Evolutionary conservation across 1,139 yeast genomes (phyloP), one percentile per base, ranked within the genome.

Genomic region (Meyerozyma sp.): DNA sequence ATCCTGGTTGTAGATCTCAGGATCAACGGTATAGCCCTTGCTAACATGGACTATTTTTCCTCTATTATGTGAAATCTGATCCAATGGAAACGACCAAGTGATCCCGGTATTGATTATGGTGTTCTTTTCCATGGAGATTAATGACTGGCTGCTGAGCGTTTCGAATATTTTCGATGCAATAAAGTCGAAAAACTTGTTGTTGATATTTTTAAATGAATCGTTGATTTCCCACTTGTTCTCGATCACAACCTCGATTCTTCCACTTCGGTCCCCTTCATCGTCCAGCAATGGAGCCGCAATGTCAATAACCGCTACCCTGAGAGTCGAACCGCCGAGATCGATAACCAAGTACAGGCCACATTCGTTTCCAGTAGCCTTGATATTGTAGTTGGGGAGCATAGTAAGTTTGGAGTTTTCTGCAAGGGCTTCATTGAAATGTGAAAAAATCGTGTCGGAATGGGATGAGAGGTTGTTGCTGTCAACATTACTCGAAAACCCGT

Each of bases 1-100:
- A 49, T 78, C 78, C 45, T 61, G 51, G 41, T 66, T 64, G 45
- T 61, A 56, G 26, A 71, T 61, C 28, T 73, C 78, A 4, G 64
- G 63, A 3, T 66, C 54, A 32, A 78, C 57, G 14, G 64, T 57
- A 57, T 72, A 79, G 3, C 84, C 84, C 56, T 79, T 79, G 34
- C 78, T 72, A 40, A 76, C 77, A 46, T 65, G 66, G 27, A 64
- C 62, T 34, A 79, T 66, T 32, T 58, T 63, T 1, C 81, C 84
- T 29, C 66, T 64, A 54, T 75, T 73, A 46, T 70, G 68, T 13
- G 60, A 50, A 1, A 68, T 65, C 48, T 77, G 77, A 13, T 63
- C 60, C 41, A 79, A 62, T 0, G 84, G 82, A 55, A 79, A 79
- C 5, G 81, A 75, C 83, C 84, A 79, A n/a, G 81, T 70, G 39